Evolutionary conservation across 164 flowering plant genomes (phyloP), one percentile per base, ranked within the genome.

Genomic region (Macadamia integrifolia): DNA sequence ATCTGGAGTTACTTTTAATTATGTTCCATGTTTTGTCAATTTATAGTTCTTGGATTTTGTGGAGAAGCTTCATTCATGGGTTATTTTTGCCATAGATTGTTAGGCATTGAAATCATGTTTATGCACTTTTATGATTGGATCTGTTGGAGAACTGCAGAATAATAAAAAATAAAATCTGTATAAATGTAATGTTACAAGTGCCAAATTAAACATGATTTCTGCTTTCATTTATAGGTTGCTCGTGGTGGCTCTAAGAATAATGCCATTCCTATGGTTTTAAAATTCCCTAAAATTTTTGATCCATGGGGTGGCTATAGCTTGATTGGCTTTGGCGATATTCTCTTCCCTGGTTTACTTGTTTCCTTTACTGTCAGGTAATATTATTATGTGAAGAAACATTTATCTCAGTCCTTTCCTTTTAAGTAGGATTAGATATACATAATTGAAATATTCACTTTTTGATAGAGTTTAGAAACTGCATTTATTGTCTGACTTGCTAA

Each of bases 231-330:
- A 13, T 13, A 58, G 67, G 58, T 59, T 71, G 59, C 66, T 35
- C 64, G 68, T 58, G 62, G 58, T 65, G 87, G 84, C 68, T 81
- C 67, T 64, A 88, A 85, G 66, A 85, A 87, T 48, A 82, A 82
- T 74, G 85, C 88, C 46, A 86, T 88, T 32, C 93, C 93, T 23
- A 88, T 88, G 93, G 79, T 86, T 57, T 78, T 88, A 58, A 88
- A 81, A 74, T 78, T 86, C 60, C 93, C 93, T 2, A 85, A 90
- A 60, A 67, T 88, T 77, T 85, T 82, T 79, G 93, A 86, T 69
- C 93, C 88, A 0, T 86, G 93, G 90, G 93, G 93, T 50, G 93
- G 90, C 60, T 86, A 80, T 76, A 80, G 87, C 71, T 82, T 88
- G 75, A 83, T 88, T 29, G 93, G 93, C 63, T 88, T 88, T 74